These are phyloP conservation scores for Cryptosporidium bovis DNA, from an alignment of 169 alveolate genomes.

Conservation along the genomic window DNA sequence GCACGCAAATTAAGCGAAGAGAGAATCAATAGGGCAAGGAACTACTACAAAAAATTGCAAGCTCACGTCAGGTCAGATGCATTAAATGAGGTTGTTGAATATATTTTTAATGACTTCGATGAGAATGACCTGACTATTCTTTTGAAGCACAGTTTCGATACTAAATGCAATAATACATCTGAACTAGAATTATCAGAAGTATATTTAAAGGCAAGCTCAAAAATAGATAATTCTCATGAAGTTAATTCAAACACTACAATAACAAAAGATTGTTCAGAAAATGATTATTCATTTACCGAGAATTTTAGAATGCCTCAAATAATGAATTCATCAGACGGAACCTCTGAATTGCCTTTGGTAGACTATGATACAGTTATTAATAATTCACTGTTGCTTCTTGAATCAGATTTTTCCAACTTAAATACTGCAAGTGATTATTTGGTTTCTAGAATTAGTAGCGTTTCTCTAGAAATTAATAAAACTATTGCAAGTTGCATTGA, in stretches of 20 bases:
- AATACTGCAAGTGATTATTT: conserved; percentile 14
- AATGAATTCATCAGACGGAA: background rate
- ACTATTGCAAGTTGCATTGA: conserved; percentile 10
- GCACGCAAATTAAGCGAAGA: conserved; percentile 53
- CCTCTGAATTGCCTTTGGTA: background rate
- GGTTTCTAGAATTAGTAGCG: conserved; percentile 39
- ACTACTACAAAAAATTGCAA: conserved; percentile 1
- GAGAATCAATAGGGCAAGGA: conserved; percentile 38
- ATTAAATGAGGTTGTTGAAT: conserved; percentile 14
- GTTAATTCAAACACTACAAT: background rate
- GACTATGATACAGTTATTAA: background rate
- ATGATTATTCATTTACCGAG: background rate
- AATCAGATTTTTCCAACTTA: background rate
- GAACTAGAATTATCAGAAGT: conserved; percentile 1
- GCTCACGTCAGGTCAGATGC: conserved; percentile 10
- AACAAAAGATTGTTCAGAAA: background rate
- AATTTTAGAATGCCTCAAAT: conserved; percentile 1
- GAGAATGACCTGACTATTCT: conserved; percentile 7
- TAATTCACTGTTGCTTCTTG: background rate
- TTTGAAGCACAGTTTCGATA: background rate
- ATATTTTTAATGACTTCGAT: background rate
- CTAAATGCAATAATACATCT: background rate
- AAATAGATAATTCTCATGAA: background rate
- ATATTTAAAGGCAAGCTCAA: conserved; percentile 6
- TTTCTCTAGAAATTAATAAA: conserved; percentile 26